phyloP scores from a whole-genome alignment of 306 rosid species.

The Fragaria nilgerrensis region DNA sequence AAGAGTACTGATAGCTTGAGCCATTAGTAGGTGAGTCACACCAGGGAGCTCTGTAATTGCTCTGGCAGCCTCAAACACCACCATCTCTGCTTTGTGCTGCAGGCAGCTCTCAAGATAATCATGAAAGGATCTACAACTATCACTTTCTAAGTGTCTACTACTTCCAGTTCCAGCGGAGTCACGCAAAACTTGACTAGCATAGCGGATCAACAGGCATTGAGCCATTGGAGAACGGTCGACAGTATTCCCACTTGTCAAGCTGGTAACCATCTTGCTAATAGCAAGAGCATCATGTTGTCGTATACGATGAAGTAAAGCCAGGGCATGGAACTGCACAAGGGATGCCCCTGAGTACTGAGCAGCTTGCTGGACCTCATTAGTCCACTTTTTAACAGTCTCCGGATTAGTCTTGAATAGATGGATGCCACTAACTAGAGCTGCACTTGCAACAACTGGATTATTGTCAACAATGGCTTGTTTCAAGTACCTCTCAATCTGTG shows the following conservation, averaged over 20 bases:
- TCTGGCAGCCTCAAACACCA: conserved; percentile 96
- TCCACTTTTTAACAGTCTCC: conserved; percentile 95
- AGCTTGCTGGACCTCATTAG: conserved; percentile 98
- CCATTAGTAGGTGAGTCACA: conserved; percentile 78
- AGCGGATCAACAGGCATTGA: conserved; percentile 88
- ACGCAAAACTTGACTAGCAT: conserved; percentile 76
- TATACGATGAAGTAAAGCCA: conserved; percentile 71
- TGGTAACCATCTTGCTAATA: conserved; percentile 94
- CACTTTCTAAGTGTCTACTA: too few species aligned
- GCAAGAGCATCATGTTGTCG: conserved; percentile 94
- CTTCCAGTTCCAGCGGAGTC: conserved; percentile 16
- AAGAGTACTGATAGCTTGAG: conserved; percentile 94
- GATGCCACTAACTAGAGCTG: conserved; percentile 94
- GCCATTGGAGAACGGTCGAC: conserved; percentile 89
- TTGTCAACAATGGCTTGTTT: conserved; percentile 96
- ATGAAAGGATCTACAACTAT: conserved; percentile 47
- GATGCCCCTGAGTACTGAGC: conserved; percentile 46
- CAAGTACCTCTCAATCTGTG: conserved; percentile 43
- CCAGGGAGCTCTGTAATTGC: conserved; percentile 94
- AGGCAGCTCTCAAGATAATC: conserved; percentile 98
- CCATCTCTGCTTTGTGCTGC: conserved; percentile 98
- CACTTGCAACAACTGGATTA: conserved; percentile 98
- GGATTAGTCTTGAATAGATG: conserved; percentile 97
- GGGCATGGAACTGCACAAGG: conserved; percentile 87
- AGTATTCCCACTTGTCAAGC: conserved; percentile 77